These are phyloP conservation scores for Pythium guiyangense DNA, from an alignment of 352 stramenopile genomes.

Conservation along the genomic window DNA sequence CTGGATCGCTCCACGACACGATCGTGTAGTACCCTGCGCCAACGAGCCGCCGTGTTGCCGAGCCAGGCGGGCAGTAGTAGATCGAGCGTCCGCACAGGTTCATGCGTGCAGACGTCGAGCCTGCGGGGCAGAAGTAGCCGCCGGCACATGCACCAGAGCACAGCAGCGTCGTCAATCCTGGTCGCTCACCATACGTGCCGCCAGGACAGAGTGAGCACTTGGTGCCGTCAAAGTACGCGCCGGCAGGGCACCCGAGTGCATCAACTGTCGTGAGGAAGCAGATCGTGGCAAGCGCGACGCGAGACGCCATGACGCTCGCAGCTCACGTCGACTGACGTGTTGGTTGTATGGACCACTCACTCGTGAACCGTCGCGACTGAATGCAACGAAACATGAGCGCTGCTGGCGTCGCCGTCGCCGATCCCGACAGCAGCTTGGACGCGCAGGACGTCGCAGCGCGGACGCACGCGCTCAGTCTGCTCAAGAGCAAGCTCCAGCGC, in stretches of 20 bases:
- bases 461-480: constrained; percentile 15
- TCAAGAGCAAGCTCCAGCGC: constrained; percentile 15
- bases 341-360: no score
- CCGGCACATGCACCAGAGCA: constrained; percentile 48
- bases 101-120: constrained; percentile 48
- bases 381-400: no score
- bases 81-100: constrained; percentile 40
- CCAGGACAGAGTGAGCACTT: constrained; percentile 44
- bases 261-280: not conserved
- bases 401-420: not conserved
- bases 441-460: constrained; percentile 3
- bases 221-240: constrained; percentile 35
- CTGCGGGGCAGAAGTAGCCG: constrained; percentile 55
- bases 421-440: not conserved
- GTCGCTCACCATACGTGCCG: constrained; percentile 34
- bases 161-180: constrained; percentile 25
- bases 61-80: constrained; percentile 57
- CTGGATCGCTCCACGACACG: constrained; percentile 17
- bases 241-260: constrained; percentile 34
- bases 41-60: constrained; percentile 32
- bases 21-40: constrained; percentile 53
- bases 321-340: not conserved
- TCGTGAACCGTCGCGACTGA: no score
- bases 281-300: not conserved
- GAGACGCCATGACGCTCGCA: not conserved